These are phyloP conservation scores for Botrytis sinoallii DNA, from an alignment of 2,329 filamentous ascomycete species.

Conservation along the genomic window DNA sequence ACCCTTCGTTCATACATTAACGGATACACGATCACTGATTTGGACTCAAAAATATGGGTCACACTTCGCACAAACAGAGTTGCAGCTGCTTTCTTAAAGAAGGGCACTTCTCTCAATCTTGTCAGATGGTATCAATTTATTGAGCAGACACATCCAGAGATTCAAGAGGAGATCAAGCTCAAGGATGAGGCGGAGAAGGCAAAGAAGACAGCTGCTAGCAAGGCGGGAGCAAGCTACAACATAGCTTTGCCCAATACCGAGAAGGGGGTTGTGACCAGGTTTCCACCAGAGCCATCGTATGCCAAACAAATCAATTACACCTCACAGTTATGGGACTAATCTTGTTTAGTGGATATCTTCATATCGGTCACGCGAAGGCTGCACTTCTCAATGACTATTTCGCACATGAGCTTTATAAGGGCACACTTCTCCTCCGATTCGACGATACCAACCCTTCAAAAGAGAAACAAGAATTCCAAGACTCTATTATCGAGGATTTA, in stretches of 20 bases:
- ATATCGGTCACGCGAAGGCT: conserved; percentile 94
- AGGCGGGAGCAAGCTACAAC: conserved; percentile 83
- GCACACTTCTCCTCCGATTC: conserved; percentile 85
- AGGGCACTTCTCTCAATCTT: conserved; percentile 72
- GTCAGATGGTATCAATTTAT: conserved; percentile 85
- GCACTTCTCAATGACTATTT: conserved; percentile 96
- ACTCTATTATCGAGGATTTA: conserved; percentile 89
- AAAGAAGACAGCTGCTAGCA: conserved; percentile 66
- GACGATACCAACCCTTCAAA: conserved; percentile 98
- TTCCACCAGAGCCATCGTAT: conserved; percentile 89
- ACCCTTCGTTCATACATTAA: conserved; percentile 82
- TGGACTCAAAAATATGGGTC: conserved; percentile 81
- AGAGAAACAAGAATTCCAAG: conserved; percentile 95
- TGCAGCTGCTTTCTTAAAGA: conserved; percentile 76
- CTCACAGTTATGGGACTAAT: conserved; percentile 20
- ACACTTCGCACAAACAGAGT: conserved; percentile 80
- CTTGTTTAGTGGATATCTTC: conserved; percentile 65
- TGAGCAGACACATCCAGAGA: conserved; percentile 76
- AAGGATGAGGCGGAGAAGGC: conserved; percentile 66
- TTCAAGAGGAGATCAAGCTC: conserved; percentile 66
- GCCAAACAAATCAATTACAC: conserved; percentile 36
- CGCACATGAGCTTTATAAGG: conserved; percentile 87
- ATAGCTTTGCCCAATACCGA: conserved; percentile 81
- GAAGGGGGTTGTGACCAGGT: conserved; percentile 85
- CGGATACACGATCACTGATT: conserved; percentile 72